Evolutionary conservation across 2,329 filamentous ascomycete species (phyloP).

Genomic region (Lecanicillium sp.): DNA sequence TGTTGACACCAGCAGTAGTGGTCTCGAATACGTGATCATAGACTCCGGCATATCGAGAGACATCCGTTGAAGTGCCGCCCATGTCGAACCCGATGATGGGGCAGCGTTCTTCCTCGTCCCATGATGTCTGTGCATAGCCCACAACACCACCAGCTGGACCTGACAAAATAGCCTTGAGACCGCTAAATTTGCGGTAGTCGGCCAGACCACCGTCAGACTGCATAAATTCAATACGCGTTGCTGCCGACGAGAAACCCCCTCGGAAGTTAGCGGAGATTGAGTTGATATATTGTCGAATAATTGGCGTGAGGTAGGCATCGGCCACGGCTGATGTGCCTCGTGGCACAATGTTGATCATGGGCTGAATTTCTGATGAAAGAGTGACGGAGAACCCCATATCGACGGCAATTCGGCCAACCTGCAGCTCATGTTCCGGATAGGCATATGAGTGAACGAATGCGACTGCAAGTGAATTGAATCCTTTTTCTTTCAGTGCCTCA

Average conservation of each 20-base stretch:
- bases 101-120: conserved; percentile 56
- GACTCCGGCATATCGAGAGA: conserved; percentile 54
- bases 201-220: conserved; percentile 48
- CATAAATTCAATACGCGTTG: conserved; percentile 62
- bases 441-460: conserved; percentile 67
- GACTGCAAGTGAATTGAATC: conserved; percentile 45
- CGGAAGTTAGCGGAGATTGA: conserved; percentile 28
- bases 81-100: conserved; percentile 73
- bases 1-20: conserved; percentile 69
- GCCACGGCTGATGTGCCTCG: conserved; percentile 34
- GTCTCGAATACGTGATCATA: conserved; percentile 56
- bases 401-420: conserved; percentile 25
- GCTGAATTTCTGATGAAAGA: conserved; percentile 27
- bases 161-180: conserved; percentile 61
- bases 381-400: conserved; percentile 35
- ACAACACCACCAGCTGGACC: conserved; percentile 74
- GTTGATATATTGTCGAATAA: conserved; percentile 26
- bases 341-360: conserved; percentile 37
- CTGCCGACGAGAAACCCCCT: conserved; percentile 21
- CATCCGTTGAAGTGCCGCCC: conserved; percentile 66
- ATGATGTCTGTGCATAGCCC: conserved; percentile 66
- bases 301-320: conserved; percentile 35
- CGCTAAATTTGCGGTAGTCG: conserved; percentile 57
- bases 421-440: conserved; percentile 47
- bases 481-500: conserved; percentile 51